phyloP scores from a whole-genome alignment of 2,329 filamentous ascomycete species.

The Talaromyces rugulosus region DNA sequence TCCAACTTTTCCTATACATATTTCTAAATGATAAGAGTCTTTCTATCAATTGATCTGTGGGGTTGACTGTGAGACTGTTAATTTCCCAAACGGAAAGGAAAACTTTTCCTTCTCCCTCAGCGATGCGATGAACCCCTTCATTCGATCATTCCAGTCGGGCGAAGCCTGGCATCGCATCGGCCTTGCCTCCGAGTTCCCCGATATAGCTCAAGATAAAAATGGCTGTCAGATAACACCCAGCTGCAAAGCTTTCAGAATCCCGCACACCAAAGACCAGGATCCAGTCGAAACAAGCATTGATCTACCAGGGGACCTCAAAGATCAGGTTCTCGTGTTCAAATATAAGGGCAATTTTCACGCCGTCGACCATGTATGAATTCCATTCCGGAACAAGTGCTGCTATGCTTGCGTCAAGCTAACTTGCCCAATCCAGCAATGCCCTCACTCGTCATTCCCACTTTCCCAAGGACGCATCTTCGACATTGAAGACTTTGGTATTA shows the following conservation, averaged over 20 bases:
- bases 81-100: no score
- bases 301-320: constrained; percentile 42
- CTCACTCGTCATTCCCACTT: constrained; percentile 63
- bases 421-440: constrained; percentile 52
- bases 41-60: no score
- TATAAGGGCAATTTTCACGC: constrained; percentile 63
- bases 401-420: constrained; percentile 7
- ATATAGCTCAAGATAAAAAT: constrained; percentile 38
- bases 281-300: constrained; percentile 20
- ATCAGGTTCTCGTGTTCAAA: constrained; percentile 64
- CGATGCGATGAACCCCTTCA: constrained; percentile 9
- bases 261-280: constrained; percentile 33
- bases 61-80: no score
- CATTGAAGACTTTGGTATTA: constrained; percentile 65
- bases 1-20: not conserved
- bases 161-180: constrained; percentile 54
- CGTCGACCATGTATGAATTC: constrained; percentile 56
- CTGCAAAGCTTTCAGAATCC: constrained; percentile 58
- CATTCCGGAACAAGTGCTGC: constrained; percentile 14
- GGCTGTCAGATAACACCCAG: constrained; percentile 42
- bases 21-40: no score
- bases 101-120: not conserved
- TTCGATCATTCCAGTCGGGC: constrained; percentile 17
- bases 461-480: constrained; percentile 62
- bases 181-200: constrained; percentile 52